These are phyloP conservation scores for Coprinopsis strossmayeri DNA, from an alignment of 768 basidiomycete species.

Conservation along the genomic window DNA sequence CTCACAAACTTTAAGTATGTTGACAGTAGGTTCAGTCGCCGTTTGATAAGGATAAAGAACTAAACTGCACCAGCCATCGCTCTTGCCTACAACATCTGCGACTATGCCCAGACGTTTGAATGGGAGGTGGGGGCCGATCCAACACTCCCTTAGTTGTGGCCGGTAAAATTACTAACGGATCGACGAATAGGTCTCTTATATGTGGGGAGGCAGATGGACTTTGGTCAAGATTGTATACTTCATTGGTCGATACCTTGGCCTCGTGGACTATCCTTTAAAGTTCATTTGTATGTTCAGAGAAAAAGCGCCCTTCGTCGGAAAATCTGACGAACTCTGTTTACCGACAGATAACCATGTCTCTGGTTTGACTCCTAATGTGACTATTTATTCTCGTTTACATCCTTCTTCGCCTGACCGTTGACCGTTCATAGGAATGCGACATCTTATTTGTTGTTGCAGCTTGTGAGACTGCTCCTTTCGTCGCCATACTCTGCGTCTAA, in stretches of 20 bases:
- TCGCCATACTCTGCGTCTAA: neutral
- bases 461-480: neutral
- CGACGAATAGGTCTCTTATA: neutral
- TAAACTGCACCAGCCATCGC: neutral
- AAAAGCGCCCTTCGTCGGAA: no score
- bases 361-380: neutral
- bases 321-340: no score
- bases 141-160: neutral
- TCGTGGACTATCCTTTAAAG: neutral
- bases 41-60: no score
- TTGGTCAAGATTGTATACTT: neutral
- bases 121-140: neutral
- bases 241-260: neutral
- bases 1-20: neutral
- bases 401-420: neutral
- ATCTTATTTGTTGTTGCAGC: neutral
- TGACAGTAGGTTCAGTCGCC: neutral
- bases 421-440: neutral
- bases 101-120: slow-evolving; percentile 2
- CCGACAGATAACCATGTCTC: neutral
- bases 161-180: neutral
- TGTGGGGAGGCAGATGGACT: neutral
- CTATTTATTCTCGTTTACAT: neutral
- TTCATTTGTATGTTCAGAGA: neutral
- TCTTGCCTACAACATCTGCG: neutral